Evolutionary conservation across 148 eudicot genomes (phyloP).

Genomic region (Rhododendron williamsianum): DNA sequence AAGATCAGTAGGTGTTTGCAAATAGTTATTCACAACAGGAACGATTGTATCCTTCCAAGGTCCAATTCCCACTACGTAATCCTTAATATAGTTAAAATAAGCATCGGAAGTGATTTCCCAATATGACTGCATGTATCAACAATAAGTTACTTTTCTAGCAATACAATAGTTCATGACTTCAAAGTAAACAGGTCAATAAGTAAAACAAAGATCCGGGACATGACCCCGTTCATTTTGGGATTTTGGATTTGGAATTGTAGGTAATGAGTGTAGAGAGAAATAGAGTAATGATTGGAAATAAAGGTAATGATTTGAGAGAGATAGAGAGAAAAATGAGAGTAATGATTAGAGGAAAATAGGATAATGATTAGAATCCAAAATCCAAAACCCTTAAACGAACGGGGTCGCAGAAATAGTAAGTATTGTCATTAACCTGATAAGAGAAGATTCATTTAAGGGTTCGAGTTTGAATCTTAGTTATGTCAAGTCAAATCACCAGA

Average conservation of each 20-base stretch:
- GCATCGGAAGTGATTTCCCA: slow-evolving; percentile 89
- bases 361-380: too few species aligned
- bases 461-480: neutral
- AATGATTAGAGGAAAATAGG: too few species aligned
- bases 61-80: slow-evolving; percentile 84
- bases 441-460: neutral
- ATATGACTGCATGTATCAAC: slow-evolving; percentile 48
- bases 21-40: slow-evolving; percentile 60
- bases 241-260: too few species aligned
- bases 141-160: neutral
- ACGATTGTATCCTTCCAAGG: slow-evolving; percentile 94
- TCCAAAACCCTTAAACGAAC: too few species aligned
- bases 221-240: too few species aligned
- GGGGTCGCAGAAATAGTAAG: neutral
- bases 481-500: neutral
- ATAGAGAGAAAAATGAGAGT: too few species aligned
- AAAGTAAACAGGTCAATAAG: neutral
- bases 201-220: neutral
- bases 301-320: too few species aligned
- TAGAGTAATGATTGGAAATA: too few species aligned
- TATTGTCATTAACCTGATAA: neutral
- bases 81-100: slow-evolving; percentile 65
- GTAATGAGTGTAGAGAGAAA: too few species aligned
- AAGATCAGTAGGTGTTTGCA: slow-evolving; percentile 76
- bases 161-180: too few species aligned